A percentile compares a stretch with the other conserved stretches of the same genome.
Evolutionary conservation across 345 rosid genomes (phyloP).

Genomic region (Laguncularia racemosa): DNA sequence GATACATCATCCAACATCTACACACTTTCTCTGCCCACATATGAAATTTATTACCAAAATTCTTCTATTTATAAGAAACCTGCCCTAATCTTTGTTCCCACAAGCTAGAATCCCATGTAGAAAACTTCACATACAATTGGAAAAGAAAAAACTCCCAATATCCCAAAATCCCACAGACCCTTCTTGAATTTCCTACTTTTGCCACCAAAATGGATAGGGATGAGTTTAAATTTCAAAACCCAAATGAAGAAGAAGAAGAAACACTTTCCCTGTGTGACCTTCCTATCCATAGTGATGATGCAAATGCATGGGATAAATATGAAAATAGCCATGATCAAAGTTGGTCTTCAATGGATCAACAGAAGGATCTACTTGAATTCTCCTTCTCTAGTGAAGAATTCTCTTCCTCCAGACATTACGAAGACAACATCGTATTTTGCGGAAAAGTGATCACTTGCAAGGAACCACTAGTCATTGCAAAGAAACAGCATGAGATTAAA

Average conservation of each 20-base stretch:
- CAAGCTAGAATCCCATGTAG: too few relatives aligned
- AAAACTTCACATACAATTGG: too few relatives aligned
- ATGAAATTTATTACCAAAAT: too few relatives aligned
- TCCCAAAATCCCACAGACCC: too few relatives aligned
- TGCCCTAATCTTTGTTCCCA: too few relatives aligned
- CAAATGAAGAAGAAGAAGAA: slow-evolving; percentile 5
- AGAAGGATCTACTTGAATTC: slow-evolving; percentile 12
- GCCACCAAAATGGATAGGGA: too few relatives aligned
- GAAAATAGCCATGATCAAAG: too few relatives aligned
- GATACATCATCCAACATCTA: neutral
- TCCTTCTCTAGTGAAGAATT: slow-evolving; percentile 6
- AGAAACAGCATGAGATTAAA: neutral
- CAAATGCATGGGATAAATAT: neutral
- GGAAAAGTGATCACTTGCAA: slow-evolving; percentile 13
- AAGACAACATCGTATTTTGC: slow-evolving; percentile 14
- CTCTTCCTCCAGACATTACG: neutral
- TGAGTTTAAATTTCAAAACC: neutral
- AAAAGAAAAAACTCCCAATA: too few relatives aligned
- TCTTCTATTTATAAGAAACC: too few relatives aligned
- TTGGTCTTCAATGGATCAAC: neutral
- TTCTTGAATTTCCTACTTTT: too few relatives aligned
- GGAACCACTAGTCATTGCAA: neutral
- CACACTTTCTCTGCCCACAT: neutral
- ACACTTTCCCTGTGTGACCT: slow-evolving; percentile 20
- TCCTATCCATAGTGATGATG: slow-evolving; percentile 7